These are phyloP conservation scores for Chaetomium sp. DNA, from an alignment of 2,329 filamentous ascomycete genomes.

Conservation along the genomic window DNA sequence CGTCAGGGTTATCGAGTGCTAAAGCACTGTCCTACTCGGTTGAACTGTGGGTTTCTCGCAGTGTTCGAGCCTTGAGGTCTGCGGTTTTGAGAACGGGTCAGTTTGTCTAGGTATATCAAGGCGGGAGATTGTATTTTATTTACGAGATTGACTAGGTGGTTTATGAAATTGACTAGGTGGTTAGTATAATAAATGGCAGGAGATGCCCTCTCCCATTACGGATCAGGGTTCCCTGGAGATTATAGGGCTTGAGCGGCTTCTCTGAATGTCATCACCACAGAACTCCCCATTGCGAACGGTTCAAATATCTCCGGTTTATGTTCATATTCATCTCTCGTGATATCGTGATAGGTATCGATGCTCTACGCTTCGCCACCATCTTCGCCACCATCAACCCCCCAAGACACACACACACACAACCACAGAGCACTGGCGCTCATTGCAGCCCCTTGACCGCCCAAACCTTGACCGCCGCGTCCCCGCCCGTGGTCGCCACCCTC, in stretches of 20 bases:
- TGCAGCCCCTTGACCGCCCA: slow-evolving; percentile 69
- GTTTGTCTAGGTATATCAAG: too few species aligned
- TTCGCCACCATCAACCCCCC: background rate
- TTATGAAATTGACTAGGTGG: too few species aligned
- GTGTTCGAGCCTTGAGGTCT: background rate
- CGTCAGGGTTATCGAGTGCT: background rate
- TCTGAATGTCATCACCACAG: background rate
- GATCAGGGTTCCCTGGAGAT: background rate
- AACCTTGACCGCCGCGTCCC: slow-evolving; percentile 87
- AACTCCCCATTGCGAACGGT: background rate
- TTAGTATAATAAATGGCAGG: background rate
- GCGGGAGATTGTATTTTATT: background rate
- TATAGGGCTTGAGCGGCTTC: background rate
- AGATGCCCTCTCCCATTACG: background rate
- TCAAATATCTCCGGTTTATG: background rate
- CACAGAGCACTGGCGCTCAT: slow-evolving; percentile 36
- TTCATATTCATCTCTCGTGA: slow-evolving; percentile 9
- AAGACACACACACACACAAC: background rate
- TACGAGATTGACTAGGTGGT: too few species aligned
- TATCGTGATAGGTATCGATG: slow-evolving; percentile 12
- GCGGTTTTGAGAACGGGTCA: too few species aligned
- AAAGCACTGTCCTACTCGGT: background rate
- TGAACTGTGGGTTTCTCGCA: background rate
- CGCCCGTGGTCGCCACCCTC: slow-evolving; percentile 77
- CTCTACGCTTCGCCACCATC: background rate